Base-by-base conservation (phyloP, 768 basidiomycete genomes). In the Macrocybe gigantea region DNA sequence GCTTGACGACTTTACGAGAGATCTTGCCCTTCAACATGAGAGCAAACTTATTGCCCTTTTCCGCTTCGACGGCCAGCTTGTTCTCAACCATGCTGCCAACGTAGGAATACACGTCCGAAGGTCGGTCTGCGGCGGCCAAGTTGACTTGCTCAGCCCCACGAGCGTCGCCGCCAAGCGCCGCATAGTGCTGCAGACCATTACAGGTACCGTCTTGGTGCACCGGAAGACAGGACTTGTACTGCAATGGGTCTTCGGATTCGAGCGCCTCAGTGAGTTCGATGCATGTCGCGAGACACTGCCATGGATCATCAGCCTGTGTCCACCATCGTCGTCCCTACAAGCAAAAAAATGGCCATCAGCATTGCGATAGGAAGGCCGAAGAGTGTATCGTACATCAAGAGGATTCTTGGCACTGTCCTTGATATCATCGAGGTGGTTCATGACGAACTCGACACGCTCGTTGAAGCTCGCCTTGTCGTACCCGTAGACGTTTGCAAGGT, bases 191-290 rank as follows among this genome's bases (percentile, higher is more conserved):
- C 53, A 99, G 74, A 29, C 95, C 96, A 56, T 99, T 99, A 58
- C 96, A 99, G 0, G 96, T 97, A 3, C 96, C 95, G 55, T 99
- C 96, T 65, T 98, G 95, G 62, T 99, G 96, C 5, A 97, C 79
- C 0, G 96, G 96, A n/a, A 96, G 74, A 12, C 70, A 65, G 3
- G 84, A 91, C 57, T 74, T 66, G 51, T 73, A 76, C 0, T 79
- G 77, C 37, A 81, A 74, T 11, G 80, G 78, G 55, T 92, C 78
- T 12, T 72, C 72, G 1, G 85, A 86, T 37, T 85, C 77, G 0
- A 94, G 73, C 1, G 95, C 95, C 1, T 74, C 76, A 40, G 75
- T 75, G n/a, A 98, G 73, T 60, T 99, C 96, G 63, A 85, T 81
- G 69, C 93, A 97, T 1, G 89, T 80, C 12, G 95, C 88, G 34